phyloP scores from a whole-genome alignment of 192 early-diverging fungal genomes.

The Ambispora gerdemannii region DNA sequence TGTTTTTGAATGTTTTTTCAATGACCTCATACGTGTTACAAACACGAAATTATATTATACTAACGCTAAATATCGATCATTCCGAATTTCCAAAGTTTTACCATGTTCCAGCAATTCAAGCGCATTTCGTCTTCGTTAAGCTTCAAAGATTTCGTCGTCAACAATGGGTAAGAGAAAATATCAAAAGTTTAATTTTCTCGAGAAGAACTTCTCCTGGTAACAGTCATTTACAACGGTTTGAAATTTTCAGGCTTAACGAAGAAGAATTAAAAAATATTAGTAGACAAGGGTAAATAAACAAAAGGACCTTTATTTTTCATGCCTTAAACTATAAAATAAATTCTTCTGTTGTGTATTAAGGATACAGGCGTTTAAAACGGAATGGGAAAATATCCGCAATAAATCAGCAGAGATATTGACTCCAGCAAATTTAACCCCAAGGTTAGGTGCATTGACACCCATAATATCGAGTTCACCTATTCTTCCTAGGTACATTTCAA shows the following conservation, averaged over 20 bases:
- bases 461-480: not conserved
- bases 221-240: not conserved
- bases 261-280: constrained; percentile 13
- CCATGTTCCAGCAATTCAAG: constrained; percentile 27
- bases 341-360: not conserved
- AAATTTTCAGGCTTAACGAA: not conserved
- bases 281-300: constrained; percentile 3
- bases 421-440: not conserved
- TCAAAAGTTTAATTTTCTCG: not conserved
- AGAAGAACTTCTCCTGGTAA: not conserved
- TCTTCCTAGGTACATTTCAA: not conserved
- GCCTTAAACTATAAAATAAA: not conserved
- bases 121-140: not conserved
- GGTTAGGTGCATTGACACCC: not conserved
- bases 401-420: constrained; percentile 14
- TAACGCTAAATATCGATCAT: too few relatives aligned
- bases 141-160: constrained; percentile 20
- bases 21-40: too few relatives aligned
- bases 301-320: not conserved
- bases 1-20: too few relatives aligned
- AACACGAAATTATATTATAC: too few relatives aligned
- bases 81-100: too few relatives aligned
- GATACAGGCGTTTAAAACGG: not conserved
- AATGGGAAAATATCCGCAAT: constrained; percentile 6
- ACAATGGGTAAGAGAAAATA: not conserved